Base-by-base conservation (phyloP, 306 rosid genomes). In the Quercus parvula region DNA sequence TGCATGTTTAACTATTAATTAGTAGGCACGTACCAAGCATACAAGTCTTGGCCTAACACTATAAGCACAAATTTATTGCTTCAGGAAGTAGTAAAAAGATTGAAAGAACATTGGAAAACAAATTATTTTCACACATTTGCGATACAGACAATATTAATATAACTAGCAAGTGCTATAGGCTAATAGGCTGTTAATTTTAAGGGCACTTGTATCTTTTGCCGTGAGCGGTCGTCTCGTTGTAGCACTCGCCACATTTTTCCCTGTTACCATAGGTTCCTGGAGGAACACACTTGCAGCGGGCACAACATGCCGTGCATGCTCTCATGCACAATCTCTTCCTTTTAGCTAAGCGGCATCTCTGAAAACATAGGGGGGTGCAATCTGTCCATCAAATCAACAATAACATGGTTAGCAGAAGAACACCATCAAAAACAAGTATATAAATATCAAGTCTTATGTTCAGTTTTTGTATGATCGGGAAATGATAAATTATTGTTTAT, bases 261-360 rank as follows among this genome's bases (percentile, higher is more conserved):
- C 88, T 70, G 89, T 92, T 94, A 6, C 98, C 98, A 5, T 54
- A 94, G 12, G 97, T 90, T 57, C 98, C 98, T 9, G 98, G 98
- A 0, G 98, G 98, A 1, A 94, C 97, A 78, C 98, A 94, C 75
- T 69, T 88, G 97, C 98, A 94, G 3, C 97, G 84, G 22, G 78
- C 84, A 76, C 98, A 94, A 56, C 98, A 94, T 3, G 98, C 90
- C 56, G 70, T 24, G 81, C 98, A 94, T 3, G 97, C 97, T 79
- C 98, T 90, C 51, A 41, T 19, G 77, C 98, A 94, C n/a, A 80
- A 0, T 0, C 59, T 88, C 80, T 80, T 78, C 82, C 96, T 92
- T 5, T 94, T 88, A 62, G 89, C 96, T 4, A 75, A 10, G 22
- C 80, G 5, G 83, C 97, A 94, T 73, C 97, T 88, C 24, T 72